Conservation (phyloP, 176 grass and related monocot species). For the Microstegium vimineum region DNA sequence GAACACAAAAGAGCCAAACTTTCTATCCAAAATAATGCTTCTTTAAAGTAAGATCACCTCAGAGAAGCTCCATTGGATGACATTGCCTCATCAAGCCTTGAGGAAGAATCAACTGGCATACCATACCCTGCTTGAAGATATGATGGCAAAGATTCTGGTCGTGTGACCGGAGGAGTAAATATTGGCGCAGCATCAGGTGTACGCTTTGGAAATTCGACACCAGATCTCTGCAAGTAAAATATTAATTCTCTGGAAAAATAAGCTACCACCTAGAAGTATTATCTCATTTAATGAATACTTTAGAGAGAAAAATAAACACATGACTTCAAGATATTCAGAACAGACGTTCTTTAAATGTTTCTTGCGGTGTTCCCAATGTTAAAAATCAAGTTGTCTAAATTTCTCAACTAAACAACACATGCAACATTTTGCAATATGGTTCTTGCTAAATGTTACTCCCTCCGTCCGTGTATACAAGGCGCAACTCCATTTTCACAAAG, state of each 20-base stretch:
- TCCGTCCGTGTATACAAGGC: too few relatives aligned
- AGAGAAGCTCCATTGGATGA: constrained; percentile 53
- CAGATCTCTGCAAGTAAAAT: constrained; percentile 48
- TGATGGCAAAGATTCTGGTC: constrained; percentile 26
- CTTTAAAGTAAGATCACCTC: constrained; percentile 32
- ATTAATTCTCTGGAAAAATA: not conserved
- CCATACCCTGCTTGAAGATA: constrained; percentile 43
- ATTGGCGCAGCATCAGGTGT: constrained; percentile 56
- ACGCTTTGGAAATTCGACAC: constrained; percentile 64
- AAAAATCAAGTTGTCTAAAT: not conserved
- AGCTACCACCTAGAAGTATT: not conserved
- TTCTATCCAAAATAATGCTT: not conserved
- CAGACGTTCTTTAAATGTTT: not conserved
- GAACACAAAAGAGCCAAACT: not conserved
- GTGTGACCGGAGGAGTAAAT: constrained; percentile 49
- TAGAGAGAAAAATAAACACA: not conserved
- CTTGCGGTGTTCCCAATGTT: not conserved
- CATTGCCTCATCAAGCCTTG: constrained; percentile 73
- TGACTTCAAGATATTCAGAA: not conserved
- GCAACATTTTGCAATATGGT: too few relatives aligned
- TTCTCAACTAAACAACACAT: not conserved
- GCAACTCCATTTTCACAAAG: too few relatives aligned
- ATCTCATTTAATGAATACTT: not conserved
- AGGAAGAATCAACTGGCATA: constrained; percentile 50
- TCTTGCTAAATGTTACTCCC: too few relatives aligned